A percentile compares a stretch with the other conserved stretches of the same genome.
These are phyloP conservation scores for Hemisphaericaspora nanyangensis DNA, from an alignment of 805 yeast genomes.

Conservation along the genomic window DNA sequence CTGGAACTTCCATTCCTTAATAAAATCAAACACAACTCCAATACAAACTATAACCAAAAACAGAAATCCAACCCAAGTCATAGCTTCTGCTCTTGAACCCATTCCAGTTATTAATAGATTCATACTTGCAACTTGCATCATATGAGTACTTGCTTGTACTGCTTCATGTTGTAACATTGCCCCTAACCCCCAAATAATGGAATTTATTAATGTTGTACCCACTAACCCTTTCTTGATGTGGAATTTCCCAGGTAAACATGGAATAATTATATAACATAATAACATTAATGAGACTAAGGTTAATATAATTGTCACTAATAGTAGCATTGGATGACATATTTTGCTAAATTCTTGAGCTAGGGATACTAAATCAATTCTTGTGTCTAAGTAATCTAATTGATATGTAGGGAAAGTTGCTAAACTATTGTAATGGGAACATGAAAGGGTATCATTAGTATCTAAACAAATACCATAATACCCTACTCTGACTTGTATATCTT, in stretches of 20 bases:
- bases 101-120: conserved; percentile 37
- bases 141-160: conserved; percentile 36
- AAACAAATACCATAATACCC: conserved; percentile 61
- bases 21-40: conserved; percentile 27
- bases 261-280: conserved; percentile 43
- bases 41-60: conserved; percentile 40
- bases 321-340: conserved; percentile 51
- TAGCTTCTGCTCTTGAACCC: conserved; percentile 52
- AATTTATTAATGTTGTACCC: conserved; percentile 28
- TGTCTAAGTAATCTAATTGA: conserved; percentile 1
- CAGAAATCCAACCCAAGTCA: conserved; percentile 60
- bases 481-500: conserved; percentile 42
- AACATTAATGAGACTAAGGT: conserved; percentile 38
- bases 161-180: conserved; percentile 64
- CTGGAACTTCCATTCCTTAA: conserved; percentile 1
- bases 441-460: conserved; percentile 21
- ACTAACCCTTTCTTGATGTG: conserved; percentile 12
- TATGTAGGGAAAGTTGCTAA: conserved; percentile 16
- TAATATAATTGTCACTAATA: conserved; percentile 47
- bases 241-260: conserved; percentile 45
- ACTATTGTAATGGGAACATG: conserved; percentile 35
- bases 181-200: conserved; percentile 60
- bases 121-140: conserved; percentile 51
- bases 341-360: conserved; percentile 44
- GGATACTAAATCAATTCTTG: conserved; percentile 40